Evolutionary conservation across 441 rosid species (phyloP).

Genomic region (Bocquillonia castaneifolia): DNA sequence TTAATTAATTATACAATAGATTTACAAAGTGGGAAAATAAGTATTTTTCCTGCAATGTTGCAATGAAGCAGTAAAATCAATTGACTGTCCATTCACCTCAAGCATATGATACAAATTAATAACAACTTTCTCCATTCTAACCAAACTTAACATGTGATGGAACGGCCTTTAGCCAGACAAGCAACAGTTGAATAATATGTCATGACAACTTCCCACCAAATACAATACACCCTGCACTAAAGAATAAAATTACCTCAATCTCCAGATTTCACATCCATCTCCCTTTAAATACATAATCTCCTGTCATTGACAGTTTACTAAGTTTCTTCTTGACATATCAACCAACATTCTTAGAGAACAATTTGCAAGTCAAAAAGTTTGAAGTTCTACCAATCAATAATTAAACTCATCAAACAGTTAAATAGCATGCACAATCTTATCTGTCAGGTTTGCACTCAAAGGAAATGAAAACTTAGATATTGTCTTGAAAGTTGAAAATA

Average conservation of each 20-base stretch:
- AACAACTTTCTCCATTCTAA: neutral
- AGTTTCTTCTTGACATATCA: neutral
- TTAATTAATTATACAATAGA: neutral
- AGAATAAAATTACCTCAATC: neutral
- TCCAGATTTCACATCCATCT: neutral
- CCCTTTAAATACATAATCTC: too few species aligned
- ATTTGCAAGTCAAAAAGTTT: neutral
- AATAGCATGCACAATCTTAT: neutral
- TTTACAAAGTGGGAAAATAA: neutral
- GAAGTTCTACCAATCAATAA: neutral
- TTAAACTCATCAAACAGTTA: neutral
- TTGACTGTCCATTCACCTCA: neutral
- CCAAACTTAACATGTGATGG: neutral
- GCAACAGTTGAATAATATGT: neutral
- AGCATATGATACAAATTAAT: neutral
- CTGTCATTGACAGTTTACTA: neutral
- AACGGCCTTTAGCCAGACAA: neutral
- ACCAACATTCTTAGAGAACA: neutral
- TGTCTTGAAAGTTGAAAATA: neutral
- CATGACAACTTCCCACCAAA: neutral
- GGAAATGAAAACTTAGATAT: neutral
- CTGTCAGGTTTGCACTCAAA: neutral
- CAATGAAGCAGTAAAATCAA: too few species aligned
- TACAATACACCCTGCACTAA: neutral
- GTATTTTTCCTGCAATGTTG: neutral